Evolutionary conservation across 1,139 yeast species (phyloP).

Genomic region (Tardiomyces digboiensis): DNA sequence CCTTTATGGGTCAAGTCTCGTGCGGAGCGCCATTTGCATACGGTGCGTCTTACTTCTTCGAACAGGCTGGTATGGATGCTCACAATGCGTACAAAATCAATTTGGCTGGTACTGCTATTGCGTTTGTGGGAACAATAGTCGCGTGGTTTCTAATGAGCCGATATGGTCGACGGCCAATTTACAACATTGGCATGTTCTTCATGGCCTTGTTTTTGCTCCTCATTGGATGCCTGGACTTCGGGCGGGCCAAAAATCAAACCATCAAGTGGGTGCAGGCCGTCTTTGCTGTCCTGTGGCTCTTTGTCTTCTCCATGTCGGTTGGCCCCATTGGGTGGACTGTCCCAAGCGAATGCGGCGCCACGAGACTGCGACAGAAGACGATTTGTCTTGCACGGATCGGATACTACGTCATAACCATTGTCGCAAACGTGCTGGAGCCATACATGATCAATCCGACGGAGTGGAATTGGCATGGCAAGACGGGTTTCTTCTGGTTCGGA

Average conservation of each 20-base stretch:
- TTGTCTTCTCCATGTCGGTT: conserved; percentile 40
- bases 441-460: conserved; percentile 50
- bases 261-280: too few relatives aligned
- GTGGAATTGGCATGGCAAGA: conserved; percentile 50
- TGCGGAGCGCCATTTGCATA: conserved; percentile 41
- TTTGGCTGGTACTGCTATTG: conserved; percentile 30
- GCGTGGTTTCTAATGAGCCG: conserved; percentile 42
- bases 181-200: conserved; percentile 7
- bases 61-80: conserved; percentile 17
- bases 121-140: conserved; percentile 39
- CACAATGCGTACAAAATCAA: conserved; percentile 16
- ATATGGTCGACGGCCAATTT: conserved; percentile 42
- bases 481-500: conserved; percentile 51
- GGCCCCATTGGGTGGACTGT: conserved; percentile 53
- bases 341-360: conserved; percentile 48
- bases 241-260: too few relatives aligned
- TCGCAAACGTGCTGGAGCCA: conserved; percentile 40
- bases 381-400: conserved; percentile 45
- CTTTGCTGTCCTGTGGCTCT: conserved; percentile 19
- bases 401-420: conserved; percentile 37
- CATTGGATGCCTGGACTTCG: too few relatives aligned
- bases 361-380: conserved; percentile 46
- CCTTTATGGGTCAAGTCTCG: conserved; percentile 41
- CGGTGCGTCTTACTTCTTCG: conserved; percentile 15
- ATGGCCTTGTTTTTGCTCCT: background rate